These are phyloP conservation scores for Penicillium riverlandense DNA, from an alignment of 495 filamentous ascomycete species.

Conservation along the genomic window DNA sequence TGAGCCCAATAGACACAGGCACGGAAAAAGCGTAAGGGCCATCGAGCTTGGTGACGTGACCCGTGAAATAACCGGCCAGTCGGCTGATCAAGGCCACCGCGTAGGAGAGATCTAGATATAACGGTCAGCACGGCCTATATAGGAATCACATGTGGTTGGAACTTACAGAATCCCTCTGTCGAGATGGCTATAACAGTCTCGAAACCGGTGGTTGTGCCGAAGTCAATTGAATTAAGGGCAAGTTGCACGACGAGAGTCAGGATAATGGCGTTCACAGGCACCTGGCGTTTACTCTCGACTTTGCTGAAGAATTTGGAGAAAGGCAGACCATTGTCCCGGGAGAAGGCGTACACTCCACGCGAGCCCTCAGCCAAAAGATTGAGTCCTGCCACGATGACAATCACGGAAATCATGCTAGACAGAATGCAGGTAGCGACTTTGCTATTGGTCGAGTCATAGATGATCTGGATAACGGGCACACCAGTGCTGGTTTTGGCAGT, in stretches of 20 bases:
- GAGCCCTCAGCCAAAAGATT: conserved; percentile 39
- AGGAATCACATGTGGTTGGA: neutral
- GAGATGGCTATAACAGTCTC: conserved; percentile 50
- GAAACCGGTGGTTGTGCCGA: conserved; percentile 50
- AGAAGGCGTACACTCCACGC: conserved; percentile 38
- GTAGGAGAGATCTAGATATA: conserved; percentile 45
- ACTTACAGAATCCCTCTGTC: conserved; percentile 51
- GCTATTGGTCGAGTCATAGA: conserved; percentile 38
- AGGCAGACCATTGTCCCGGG: conserved; percentile 40
- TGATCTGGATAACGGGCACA: conserved; percentile 42
- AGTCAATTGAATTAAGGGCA: conserved; percentile 50
- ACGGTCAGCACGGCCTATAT: conserved; percentile 5
- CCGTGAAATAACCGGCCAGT: conserved; percentile 40
- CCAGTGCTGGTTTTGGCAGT: conserved; percentile 36
- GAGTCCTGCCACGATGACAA: conserved; percentile 33
- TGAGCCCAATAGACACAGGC: conserved; percentile 39
- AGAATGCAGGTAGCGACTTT: conserved; percentile 34
- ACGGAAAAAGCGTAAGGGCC: conserved; percentile 28
- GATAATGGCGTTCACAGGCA: conserved; percentile 44
- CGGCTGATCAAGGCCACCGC: conserved; percentile 47
- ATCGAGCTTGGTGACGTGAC: conserved; percentile 29
- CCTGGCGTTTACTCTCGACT: conserved; percentile 28
- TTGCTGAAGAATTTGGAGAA: conserved; percentile 36
- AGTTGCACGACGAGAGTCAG: conserved; percentile 44
- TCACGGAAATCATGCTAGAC: conserved; percentile 32